These are phyloP conservation scores for Gastrodia elata DNA, from an alignment of 106 monocot species.

Conservation along the genomic window DNA sequence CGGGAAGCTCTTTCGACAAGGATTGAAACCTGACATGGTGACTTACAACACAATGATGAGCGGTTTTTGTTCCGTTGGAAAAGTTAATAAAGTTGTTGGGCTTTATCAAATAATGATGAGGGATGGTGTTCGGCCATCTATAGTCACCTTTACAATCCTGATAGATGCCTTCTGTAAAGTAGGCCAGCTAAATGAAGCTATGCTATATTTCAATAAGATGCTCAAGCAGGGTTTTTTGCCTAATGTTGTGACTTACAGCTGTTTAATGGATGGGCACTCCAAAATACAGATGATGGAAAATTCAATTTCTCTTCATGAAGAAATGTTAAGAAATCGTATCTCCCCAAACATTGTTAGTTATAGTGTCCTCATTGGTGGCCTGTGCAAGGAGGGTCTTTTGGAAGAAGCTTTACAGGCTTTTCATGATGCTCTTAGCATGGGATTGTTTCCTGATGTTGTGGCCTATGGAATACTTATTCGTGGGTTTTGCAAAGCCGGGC, in stretches of 20 bases:
- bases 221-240: constrained; percentile 21
- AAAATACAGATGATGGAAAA: constrained; percentile 26
- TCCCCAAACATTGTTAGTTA: constrained; percentile 47
- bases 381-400: constrained; percentile 38
- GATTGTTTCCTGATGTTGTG: constrained; percentile 58
- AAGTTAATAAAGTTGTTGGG: constrained; percentile 26
- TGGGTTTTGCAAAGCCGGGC: constrained; percentile 28
- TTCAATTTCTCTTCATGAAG: constrained; percentile 46
- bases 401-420: constrained; percentile 37
- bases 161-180: constrained; percentile 48
- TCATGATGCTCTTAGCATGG: constrained; percentile 25
- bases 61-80: constrained; percentile 19
- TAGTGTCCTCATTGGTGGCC: constrained; percentile 40
- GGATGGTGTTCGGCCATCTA: constrained; percentile 27
- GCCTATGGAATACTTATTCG: constrained; percentile 50
- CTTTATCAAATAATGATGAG: constrained; percentile 15
- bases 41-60: constrained; percentile 44
- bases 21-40: constrained; percentile 30
- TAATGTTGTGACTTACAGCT: constrained; percentile 45
- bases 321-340: constrained; percentile 33
- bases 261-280: constrained; percentile 40
- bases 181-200: constrained; percentile 40
- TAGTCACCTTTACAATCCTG: constrained; percentile 41
- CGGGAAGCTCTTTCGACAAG: constrained; percentile 7
- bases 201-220: constrained; percentile 33